Evolutionary conservation across 176 grass and related monocot species (phyloP).

Genomic region (Bolboschoenus planiculmis): DNA sequence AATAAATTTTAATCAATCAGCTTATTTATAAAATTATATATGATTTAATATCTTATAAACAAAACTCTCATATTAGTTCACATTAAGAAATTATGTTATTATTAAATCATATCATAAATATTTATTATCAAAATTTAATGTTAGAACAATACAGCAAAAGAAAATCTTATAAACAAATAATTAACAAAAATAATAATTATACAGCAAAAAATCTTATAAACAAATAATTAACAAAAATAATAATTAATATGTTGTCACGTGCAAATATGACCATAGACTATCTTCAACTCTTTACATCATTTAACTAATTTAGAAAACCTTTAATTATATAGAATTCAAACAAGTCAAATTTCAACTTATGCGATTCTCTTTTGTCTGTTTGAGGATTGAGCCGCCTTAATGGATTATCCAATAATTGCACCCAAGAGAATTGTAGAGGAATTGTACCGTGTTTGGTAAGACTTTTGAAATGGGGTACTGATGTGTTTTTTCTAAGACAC

Average conservation of each 20-base stretch:
- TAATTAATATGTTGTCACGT: not conserved
- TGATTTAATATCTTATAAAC: too few species aligned
- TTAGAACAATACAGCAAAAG: too few species aligned
- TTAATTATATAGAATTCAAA: not conserved
- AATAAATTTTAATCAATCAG: too few species aligned
- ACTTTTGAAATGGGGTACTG: constrained; percentile 14
- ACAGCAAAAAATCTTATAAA: not conserved
- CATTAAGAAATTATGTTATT: too few species aligned
- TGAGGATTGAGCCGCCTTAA: not conserved
- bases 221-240: not conserved
- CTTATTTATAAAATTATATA: too few species aligned
- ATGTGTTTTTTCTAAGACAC: not conserved
- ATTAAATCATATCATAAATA: too few species aligned
- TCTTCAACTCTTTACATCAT: not conserved
- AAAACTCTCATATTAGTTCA: too few species aligned
- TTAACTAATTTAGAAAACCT: not conserved
- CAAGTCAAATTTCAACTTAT: not conserved
- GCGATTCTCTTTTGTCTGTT: not conserved
- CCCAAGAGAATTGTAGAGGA: not conserved
- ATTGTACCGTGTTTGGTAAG: not conserved
- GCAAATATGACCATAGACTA: not conserved
- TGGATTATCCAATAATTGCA: not conserved
- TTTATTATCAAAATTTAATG: too few species aligned
- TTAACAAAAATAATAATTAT: too few species aligned
- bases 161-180: not conserved